Conservation (phyloP, 2,329 filamentous ascomycete species). For the Fusarium guadeloupense region DNA sequence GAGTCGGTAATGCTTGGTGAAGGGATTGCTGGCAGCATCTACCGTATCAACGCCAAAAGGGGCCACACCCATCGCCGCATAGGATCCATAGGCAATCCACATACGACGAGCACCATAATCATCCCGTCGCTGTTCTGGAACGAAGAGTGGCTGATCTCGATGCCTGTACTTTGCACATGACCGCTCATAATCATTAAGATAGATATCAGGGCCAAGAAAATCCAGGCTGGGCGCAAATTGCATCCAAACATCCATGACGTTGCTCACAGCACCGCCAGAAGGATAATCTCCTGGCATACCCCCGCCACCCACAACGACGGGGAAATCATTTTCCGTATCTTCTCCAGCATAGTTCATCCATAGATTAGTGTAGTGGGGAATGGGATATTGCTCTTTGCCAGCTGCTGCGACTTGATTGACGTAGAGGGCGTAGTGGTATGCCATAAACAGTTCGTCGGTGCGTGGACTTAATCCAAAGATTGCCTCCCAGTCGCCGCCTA, state of each 20-base stretch:
- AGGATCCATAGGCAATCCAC: constrained; percentile 45
- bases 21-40: not conserved
- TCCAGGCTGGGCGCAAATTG: constrained; percentile 50
- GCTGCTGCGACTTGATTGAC: constrained; percentile 40
- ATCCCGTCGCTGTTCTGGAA: constrained; percentile 59
- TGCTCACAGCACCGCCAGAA: constrained; percentile 38
- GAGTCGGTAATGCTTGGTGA: constrained; percentile 3
- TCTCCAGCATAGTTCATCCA: constrained; percentile 42
- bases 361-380: constrained; percentile 42
- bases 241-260: constrained; percentile 48
- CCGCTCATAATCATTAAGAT: constrained; percentile 31
- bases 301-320: constrained; percentile 42
- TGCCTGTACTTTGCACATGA: constrained; percentile 54
- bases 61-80: constrained; percentile 6
- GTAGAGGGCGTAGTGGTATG: constrained; percentile 42
- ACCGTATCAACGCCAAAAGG: constrained; percentile 29
- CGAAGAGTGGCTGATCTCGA: constrained; percentile 54
- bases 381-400: constrained; percentile 36
- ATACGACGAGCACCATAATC: constrained; percentile 52
- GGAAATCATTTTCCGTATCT: constrained; percentile 31
- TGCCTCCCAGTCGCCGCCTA: constrained; percentile 36
- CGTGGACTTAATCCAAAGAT: constrained; percentile 41
- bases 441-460: constrained; percentile 45
- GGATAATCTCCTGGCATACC: constrained; percentile 44
- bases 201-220: constrained; percentile 54